Base-by-base conservation (phyloP, 208 protist species). In the Leishmania major region DNA sequence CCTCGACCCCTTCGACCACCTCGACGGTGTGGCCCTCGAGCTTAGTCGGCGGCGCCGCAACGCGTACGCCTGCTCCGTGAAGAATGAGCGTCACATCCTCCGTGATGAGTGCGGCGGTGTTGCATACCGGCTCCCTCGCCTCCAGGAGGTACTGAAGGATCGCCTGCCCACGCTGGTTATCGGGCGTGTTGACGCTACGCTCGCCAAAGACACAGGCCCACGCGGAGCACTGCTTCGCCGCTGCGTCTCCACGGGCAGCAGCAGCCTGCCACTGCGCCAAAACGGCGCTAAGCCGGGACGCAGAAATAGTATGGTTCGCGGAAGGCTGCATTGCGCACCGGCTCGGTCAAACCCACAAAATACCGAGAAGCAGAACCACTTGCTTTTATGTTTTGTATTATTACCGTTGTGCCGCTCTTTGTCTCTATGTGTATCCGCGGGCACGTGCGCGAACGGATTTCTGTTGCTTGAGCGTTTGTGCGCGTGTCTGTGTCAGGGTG, bases 161-260 rank as follows among this genome's bases (percentile, higher is more conserved):
- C 1, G 93, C 92, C 84, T 93, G 88, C 3, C 93, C 90, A 37
- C 95, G 93, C 79, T 97, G 95, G 81, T 97, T 97, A 66, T 96
- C 92, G 22, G 93, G 82, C 0, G 92, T 96, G 66, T 89, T 91
- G 45, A 87, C 78, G 55, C 89, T 94, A 37, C 89, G 67, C 11
- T 88, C 85, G 51, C 94, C 94, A 80, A 95, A 93, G 31, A 95
- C 80, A 60, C 84, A 93, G 40, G 89, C 85, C 76, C 95, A 89
- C 40, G 88, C 85, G 17, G 45, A 77, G 79, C 90, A 95, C 43
- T 81, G 51, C 47, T 60, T 67, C 3, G 84, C 88, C 3, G 79
- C 60, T 10, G 85, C 45, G 31, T 89, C 87, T n/a, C 80, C 86
- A 13, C 77, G 66, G 19, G 47, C 43, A 10, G 86, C 82, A 13